phyloP scores from a whole-genome alignment of 331 rosid species.

The Arachis monticola region DNA sequence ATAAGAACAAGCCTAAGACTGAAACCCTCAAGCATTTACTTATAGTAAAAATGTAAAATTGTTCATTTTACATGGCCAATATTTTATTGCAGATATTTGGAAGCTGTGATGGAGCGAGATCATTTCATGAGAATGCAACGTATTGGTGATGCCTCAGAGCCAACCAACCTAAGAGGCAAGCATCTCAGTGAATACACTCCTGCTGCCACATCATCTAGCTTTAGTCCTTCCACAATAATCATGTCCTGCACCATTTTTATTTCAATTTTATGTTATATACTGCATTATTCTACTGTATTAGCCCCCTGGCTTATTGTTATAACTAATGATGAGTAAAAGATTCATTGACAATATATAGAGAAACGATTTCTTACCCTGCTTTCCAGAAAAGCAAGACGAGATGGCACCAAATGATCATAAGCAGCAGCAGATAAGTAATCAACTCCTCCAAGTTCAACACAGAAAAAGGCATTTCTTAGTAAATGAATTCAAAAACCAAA shows the following conservation, averaged over 20 bases:
- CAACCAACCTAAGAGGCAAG: conserved; percentile 89
- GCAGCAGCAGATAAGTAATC: conserved; percentile 95
- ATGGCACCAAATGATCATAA: conserved; percentile 60
- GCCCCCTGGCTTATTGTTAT: background rate
- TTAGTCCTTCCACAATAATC: conserved; percentile 90
- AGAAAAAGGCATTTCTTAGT: too few species aligned
- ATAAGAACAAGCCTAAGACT: too few species aligned
- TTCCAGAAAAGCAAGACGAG: conserved; percentile 74
- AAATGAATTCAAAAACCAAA: too few species aligned
- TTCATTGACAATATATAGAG: conserved; percentile 17
- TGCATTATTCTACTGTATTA: background rate
- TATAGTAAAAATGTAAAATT: too few species aligned
- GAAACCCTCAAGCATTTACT: too few species aligned
- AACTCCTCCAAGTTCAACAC: conserved; percentile 61
- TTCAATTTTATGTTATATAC: conserved; percentile 19
- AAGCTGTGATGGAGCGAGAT: background rate
- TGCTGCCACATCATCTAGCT: conserved; percentile 70
- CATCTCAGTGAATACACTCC: conserved; percentile 76
- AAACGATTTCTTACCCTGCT: conserved; percentile 69
- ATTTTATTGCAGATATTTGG: too few species aligned
- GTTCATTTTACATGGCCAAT: too few species aligned
- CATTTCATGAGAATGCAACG: conserved; percentile 76
- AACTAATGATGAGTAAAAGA: background rate
- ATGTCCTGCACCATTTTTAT: conserved; percentile 63
- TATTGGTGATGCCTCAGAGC: conserved; percentile 88